These are phyloP conservation scores for Syzygium jambos DNA, from an alignment of 345 rosid species.

Conservation along the genomic window DNA sequence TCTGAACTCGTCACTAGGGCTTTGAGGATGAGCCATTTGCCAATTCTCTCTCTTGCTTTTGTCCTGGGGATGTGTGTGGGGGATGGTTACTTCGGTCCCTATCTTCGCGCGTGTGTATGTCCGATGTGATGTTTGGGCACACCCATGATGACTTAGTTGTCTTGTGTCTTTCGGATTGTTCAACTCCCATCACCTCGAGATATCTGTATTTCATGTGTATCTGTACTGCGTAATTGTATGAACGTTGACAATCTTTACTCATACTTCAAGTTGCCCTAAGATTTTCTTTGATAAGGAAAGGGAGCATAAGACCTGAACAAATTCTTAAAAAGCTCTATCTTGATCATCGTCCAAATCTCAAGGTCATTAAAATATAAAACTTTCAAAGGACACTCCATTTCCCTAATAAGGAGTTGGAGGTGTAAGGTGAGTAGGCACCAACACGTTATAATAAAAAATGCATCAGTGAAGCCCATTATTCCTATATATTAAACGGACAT, in stretches of 20 bases:
- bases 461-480: no score
- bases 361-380: no score
- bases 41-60: neutral
- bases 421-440: rapidly evolving
- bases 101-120: neutral
- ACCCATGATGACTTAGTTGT: neutral
- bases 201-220: neutral
- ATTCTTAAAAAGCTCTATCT: no score
- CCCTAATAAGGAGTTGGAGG: no score
- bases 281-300: neutral
- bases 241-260: neutral
- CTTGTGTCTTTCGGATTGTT: neutral
- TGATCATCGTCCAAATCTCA: no score
- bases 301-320: no score
- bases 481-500: no score
- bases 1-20: neutral
- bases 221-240: neutral
- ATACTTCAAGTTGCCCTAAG: neutral
- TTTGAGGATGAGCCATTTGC: neutral
- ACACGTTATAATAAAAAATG: no score
- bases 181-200: neutral
- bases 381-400: no score
- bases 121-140: neutral
- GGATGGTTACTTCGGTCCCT: neutral
- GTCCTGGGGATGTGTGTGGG: neutral